Base-by-base conservation (phyloP, 2,329 filamentous ascomycete genomes). In the Fusarium sp. region DNA sequence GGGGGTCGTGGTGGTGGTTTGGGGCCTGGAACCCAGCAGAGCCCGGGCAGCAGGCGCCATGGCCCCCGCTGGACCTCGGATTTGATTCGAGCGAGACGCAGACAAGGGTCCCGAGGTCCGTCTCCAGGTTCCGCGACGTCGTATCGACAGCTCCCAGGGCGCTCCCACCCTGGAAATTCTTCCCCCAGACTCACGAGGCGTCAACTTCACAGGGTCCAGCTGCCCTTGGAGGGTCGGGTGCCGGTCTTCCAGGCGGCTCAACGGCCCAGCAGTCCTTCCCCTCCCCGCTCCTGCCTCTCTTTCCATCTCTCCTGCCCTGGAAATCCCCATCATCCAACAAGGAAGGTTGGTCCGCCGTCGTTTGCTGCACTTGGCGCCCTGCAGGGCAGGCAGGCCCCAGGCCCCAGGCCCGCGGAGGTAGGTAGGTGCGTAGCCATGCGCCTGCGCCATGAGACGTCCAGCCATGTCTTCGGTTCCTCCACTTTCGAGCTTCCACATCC, bases 401-500 rank as follows among this genome's bases (percentile, higher is more conserved):
- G 31, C 55, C 52, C 46, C 64, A 67, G 53, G 51, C 52, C 54
- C 54, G 47, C 53, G 23, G 37, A 62, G 51, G 46, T 30, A 59
- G 34, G 46, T 51, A 66, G 53, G 52, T 56, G 58, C 44, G 28
- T 59, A 59, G 46, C 30, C 41, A 36, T 53, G 43, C 36, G 36
- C 27, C 55, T 23, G 23, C 34, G 43, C 36, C 28, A 56, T 15
- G 44, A 39, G 57, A 57, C 28, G 60, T 53, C 52, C 52, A 55
- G 59, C 53, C 66, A 47, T 60, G 55, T 36, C 54, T 43, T 58
- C 47, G 41, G 36, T 59, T 44, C 68, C 68, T 72, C 69, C 69
- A 72, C 69, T 72, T 70, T 68, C 66, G 23, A 68, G 62, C 69
- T 70, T 72, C 69, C 62, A 67, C 62, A 72, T 72, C 69, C 68